These are phyloP conservation scores for Pestalotiopsis fici DNA, from an alignment of 2,329 filamentous ascomycete genomes.

Conservation along the genomic window DNA sequence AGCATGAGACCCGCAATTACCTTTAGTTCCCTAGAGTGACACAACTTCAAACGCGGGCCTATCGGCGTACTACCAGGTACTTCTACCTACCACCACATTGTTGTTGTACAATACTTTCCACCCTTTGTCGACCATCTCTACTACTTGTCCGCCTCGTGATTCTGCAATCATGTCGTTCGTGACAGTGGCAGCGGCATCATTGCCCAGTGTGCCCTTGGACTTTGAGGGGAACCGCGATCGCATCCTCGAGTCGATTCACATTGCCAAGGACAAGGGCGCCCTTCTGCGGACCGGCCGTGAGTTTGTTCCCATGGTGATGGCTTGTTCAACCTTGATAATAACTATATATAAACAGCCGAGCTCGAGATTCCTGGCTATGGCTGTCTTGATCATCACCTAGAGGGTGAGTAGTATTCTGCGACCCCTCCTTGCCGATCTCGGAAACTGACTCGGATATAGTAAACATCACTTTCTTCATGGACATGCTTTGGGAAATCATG, in stretches of 20 bases:
- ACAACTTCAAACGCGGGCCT: no score
- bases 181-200: background rate
- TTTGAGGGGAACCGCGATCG: slow-evolving; percentile 58
- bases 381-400: slow-evolving; percentile 67
- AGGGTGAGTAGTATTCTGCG: slow-evolving; percentile 29
- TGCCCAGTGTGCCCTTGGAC: background rate
- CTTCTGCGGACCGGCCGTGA: slow-evolving; percentile 63
- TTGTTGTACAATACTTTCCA: no score
- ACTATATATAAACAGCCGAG: background rate
- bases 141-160: no score
- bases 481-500: background rate
- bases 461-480: background rate
- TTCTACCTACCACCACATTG: no score
- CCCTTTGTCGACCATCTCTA: no score
- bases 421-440: background rate
- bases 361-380: slow-evolving; percentile 52
- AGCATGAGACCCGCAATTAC: no score
- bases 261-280: slow-evolving; percentile 57
- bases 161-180: background rate
- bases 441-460: background rate
- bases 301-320: slow-evolving; percentile 5
- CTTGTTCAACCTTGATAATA: background rate
- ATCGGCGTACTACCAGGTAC: no score
- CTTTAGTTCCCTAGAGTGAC: no score
- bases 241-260: slow-evolving; percentile 60